phyloP scores from a whole-genome alignment of 2,329 filamentous ascomycete species.

The Aspergillus quadricinctus region DNA sequence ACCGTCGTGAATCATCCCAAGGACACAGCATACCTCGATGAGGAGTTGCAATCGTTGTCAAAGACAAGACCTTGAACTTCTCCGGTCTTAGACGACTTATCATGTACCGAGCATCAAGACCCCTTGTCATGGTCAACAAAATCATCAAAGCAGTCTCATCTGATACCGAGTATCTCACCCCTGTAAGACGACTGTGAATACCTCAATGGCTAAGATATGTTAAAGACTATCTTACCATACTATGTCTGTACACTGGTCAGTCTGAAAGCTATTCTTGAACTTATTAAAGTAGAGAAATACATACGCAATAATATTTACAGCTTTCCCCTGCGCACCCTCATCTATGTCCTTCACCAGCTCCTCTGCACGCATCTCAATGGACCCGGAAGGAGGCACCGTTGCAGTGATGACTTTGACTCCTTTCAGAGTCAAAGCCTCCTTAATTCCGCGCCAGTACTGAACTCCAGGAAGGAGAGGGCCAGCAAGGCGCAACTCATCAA shows the following conservation, averaged over 20 bases:
- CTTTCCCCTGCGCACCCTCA: conserved; percentile 49
- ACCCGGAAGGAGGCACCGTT: conserved; percentile 55
- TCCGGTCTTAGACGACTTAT: conserved; percentile 54
- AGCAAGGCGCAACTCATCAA: conserved; percentile 56
- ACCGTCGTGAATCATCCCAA: neutral
- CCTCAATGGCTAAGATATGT: neutral
- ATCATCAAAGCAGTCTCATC: neutral
- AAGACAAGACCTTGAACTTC: conserved; percentile 70
- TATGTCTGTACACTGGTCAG: conserved; percentile 34
- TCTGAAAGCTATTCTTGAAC: neutral
- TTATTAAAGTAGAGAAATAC: conserved; percentile 21
- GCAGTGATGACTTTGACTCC: conserved; percentile 60
- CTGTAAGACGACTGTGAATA: conserved; percentile 17
- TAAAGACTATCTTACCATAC: conserved; percentile 38
- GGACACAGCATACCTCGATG: conserved; percentile 45
- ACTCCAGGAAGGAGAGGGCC: conserved; percentile 53
- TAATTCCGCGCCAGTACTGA: conserved; percentile 62
- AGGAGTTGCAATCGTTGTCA: conserved; percentile 61
- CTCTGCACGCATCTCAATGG: conserved; percentile 55
- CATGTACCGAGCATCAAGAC: conserved; percentile 62
- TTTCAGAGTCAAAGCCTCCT: conserved; percentile 52
- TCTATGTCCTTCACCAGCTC: conserved; percentile 52
- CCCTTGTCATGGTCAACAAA: conserved; percentile 37
- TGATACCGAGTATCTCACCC: conserved; percentile 25
- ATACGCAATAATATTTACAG: conserved; percentile 62